Conservation (phyloP, 257 asterid genomes). For the Fraxinus quadrangulata region DNA sequence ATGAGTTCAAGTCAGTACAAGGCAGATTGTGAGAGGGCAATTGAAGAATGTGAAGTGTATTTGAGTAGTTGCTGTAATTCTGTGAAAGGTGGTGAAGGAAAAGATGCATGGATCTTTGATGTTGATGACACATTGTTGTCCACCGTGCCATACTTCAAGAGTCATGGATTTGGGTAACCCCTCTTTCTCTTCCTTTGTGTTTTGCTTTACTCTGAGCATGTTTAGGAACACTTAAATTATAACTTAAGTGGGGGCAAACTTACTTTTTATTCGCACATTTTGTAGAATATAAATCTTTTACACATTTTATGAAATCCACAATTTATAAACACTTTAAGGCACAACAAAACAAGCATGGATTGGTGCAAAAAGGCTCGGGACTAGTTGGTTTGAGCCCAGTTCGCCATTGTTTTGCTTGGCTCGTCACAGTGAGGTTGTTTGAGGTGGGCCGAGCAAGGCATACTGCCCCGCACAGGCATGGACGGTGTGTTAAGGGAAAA, state of each 20-base stretch:
- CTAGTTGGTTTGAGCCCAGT: background rate
- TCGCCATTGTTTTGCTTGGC: background rate
- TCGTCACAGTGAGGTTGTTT: background rate
- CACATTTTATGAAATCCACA: too few relatives aligned
- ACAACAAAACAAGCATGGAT: too few relatives aligned
- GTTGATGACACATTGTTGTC: conserved; percentile 52
- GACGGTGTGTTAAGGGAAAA: too few relatives aligned
- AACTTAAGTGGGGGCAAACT: too few relatives aligned
- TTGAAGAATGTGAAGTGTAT: conserved; percentile 45
- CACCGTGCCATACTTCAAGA: conserved; percentile 48
- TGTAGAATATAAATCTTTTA: too few relatives aligned
- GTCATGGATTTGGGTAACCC: conserved; percentile 41
- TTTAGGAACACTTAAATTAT: too few relatives aligned
- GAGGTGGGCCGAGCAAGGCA: background rate
- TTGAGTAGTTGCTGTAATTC: conserved; percentile 32
- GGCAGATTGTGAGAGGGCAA: conserved; percentile 36
- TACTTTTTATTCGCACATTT: too few relatives aligned
- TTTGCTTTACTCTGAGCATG: background rate
- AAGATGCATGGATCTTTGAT: conserved; percentile 60
- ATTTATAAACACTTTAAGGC: too few relatives aligned
- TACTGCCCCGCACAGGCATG: background rate
- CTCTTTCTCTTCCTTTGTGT: background rate
- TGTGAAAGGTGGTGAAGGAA: conserved; percentile 39
- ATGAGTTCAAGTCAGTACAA: conserved; percentile 52
- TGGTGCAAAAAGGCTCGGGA: background rate